phyloP scores from a whole-genome alignment of 345 rosid genomes.

The Gossypium sturtianum region DNA sequence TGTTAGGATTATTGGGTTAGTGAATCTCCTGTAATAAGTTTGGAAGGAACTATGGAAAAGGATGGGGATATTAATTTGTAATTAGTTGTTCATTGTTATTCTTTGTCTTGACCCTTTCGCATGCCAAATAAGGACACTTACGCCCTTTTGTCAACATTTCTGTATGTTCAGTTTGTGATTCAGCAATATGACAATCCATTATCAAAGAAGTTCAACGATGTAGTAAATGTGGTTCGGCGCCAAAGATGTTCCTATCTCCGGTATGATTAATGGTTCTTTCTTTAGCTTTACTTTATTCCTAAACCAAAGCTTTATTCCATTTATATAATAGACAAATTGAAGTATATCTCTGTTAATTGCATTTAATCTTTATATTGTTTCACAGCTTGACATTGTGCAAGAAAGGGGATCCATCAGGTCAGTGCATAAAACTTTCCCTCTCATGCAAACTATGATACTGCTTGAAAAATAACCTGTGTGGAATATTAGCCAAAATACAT shows the following conservation, averaged over 20 bases:
- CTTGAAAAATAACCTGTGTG: neutral
- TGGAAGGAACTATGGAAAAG: neutral
- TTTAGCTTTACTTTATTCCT: neutral
- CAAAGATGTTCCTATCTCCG: conserved; percentile 90
- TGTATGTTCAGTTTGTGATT: conserved; percentile 56
- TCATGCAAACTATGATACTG: neutral
- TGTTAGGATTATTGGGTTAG: neutral
- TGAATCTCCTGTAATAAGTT: neutral
- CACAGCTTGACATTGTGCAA: conserved; percentile 79
- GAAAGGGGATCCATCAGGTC: conserved; percentile 91
- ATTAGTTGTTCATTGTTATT: no score
- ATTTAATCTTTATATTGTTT: conserved; percentile 9
- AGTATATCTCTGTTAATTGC: neutral
- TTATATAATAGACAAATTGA: neutral
- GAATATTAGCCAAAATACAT: conserved; percentile 1
- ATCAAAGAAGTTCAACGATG: conserved; percentile 78
- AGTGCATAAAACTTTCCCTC: conserved; percentile 24
- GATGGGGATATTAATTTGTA: neutral
- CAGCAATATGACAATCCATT: conserved; percentile 70
- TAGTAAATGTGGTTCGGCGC: conserved; percentile 78
- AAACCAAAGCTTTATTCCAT: neutral
- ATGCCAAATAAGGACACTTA: neutral
- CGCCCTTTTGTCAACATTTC: neutral
- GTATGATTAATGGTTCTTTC: conserved; percentile 29
- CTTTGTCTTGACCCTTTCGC: neutral